Evolutionary conservation across 495 filamentous ascomycete species (phyloP), one percentile per base, ranked within the genome.

Genomic region (Trichocladium uniseriatum): DNA sequence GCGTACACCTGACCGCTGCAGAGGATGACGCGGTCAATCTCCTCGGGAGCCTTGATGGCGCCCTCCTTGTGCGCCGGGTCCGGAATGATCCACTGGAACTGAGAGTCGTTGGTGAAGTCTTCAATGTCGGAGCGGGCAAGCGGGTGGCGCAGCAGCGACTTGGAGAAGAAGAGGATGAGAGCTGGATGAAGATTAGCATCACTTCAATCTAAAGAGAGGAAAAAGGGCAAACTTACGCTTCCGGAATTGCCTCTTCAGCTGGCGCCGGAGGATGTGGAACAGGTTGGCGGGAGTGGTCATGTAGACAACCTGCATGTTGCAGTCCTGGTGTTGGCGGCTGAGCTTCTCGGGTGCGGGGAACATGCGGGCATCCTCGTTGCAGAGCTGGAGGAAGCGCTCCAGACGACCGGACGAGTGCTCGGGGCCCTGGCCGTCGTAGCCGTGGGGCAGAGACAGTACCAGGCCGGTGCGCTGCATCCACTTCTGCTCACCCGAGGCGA

Each of bases 191-290:
- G 21, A 62, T 79, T 59, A 80, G 74, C 54, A 58, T 43, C 15
- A 44, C 36, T 34, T 22, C 2, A 34, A 6, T 20, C 28, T n/a
- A 32, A 20, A 15, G 21, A 14, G 41, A 31, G 27, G 18, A 18
- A 9, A 11, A 8, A 8, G 15, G 31, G 15, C 10, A 24, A 37
- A 79, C 86, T 76, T 80, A 92, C 87, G 92, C 74, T 98, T 98
- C 66, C 92, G 81, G 84, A 98, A 98, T 70, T 98, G 92, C 50
- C 92, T 78, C 77, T 97, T 89, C 81, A 98, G 95, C 74, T 98
- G 92, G 67, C 92, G 79, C 66, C 92, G 83, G 49, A 98, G 78
- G 57, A 95, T 82, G 73, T 98, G 92, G 83, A 98, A 98, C 62
- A 91, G 62, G 71, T 98, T 98, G 48, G 92, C 72, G 31, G 92